These are phyloP conservation scores for Eucalyptus tenuipes DNA, from an alignment of 345 rosid genomes.

Conservation along the genomic window DNA sequence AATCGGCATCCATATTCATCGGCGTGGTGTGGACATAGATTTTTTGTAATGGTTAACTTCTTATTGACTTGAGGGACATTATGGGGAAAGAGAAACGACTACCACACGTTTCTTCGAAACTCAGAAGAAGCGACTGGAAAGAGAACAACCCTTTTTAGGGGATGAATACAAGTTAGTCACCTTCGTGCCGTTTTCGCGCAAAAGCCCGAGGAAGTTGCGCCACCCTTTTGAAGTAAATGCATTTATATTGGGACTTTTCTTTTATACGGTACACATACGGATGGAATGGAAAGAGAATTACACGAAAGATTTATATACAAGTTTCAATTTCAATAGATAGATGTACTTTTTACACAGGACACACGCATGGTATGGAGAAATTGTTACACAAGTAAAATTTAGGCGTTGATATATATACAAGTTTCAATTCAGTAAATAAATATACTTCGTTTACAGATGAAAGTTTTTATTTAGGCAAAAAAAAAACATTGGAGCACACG, in stretches of 20 bases:
- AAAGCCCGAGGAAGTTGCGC: neutral
- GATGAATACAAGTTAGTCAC: neutral
- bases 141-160: neutral
- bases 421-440: neutral
- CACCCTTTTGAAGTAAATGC: neutral
- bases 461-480: neutral
- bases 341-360: neutral
- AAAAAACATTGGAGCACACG: too few relatives aligned
- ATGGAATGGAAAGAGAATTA: neutral
- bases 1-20: neutral
- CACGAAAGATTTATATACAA: neutral
- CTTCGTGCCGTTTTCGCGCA: neutral
- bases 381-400: neutral
- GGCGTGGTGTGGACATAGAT: neutral
- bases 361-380: neutral
- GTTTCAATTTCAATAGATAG: neutral
- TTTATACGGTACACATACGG: neutral
- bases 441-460: neutral
- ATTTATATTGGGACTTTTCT: neutral
- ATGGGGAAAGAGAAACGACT: neutral
- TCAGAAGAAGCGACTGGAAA: neutral
- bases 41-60: neutral
- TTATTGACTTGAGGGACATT: neutral
- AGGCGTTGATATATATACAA: neutral
- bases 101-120: neutral